Evolutionary conservation across 140 eudicot species (phyloP).

Genomic region (Eryngium alpinum): DNA sequence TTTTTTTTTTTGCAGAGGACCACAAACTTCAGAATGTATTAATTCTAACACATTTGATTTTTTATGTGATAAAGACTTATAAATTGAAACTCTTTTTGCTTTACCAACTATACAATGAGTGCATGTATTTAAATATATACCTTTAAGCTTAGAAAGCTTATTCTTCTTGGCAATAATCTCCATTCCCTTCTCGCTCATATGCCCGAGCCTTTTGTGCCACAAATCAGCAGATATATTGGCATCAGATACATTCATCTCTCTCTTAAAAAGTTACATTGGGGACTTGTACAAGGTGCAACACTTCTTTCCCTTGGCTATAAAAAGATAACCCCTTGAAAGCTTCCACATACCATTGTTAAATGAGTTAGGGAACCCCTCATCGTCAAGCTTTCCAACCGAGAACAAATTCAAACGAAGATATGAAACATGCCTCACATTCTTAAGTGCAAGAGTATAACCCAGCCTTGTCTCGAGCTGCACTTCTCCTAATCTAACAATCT

Average conservation of each 20-base stretch:
- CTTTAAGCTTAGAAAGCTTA: background rate
- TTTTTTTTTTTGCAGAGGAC: background rate
- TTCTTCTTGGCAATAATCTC: background rate
- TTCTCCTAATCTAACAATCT: conserved; percentile 1
- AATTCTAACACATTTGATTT: background rate
- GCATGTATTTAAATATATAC: background rate
- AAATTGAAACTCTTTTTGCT: background rate
- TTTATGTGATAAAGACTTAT: background rate
- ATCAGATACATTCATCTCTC: background rate
- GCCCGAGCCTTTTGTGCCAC: conserved; percentile 13
- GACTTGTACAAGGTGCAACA: background rate
- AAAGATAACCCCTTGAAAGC: background rate
- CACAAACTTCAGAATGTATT: background rate
- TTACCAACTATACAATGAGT: conserved; percentile 11
- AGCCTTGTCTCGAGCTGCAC: background rate
- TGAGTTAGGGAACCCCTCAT: conserved; percentile 21
- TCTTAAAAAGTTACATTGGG: background rate
- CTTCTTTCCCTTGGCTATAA: conserved; percentile 11
- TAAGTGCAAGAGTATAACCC: background rate
- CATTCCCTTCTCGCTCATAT: conserved; percentile 9
- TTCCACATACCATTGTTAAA: conserved; percentile 18
- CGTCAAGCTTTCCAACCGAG: conserved; percentile 18
- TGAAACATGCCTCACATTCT: conserved; percentile 7
- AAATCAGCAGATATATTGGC: background rate
- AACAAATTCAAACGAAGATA: conserved; percentile 19